Base-by-base conservation (phyloP, 2,329 filamentous ascomycete genomes). In the Ascomycota sp. region DNA sequence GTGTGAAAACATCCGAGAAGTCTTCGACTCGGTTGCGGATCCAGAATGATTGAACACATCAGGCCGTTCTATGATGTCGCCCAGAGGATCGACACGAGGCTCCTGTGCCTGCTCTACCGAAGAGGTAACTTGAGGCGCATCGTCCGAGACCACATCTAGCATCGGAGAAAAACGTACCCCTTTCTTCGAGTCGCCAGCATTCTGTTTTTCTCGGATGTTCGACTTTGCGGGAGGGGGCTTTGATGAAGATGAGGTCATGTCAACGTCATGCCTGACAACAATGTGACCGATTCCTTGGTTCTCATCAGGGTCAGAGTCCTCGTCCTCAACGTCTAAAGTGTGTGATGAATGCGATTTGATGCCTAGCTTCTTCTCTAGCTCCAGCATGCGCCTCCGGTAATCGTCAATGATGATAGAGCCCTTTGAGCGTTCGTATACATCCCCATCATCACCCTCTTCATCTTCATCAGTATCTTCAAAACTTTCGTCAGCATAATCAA, bases 301-400 rank as follows among this genome's bases (percentile, higher is more conserved):
- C 12, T 56, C 53, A 9, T 54, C 48, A 1, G 34, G 45, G 9
- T 45, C 43, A 4, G 52, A 43, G 6, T 51, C 51, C 8, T 53
- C 48, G 2, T 53, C 49, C 3, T 52, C 46, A 32, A 42, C 45
- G 36, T 43, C 43, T 65, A 69, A 31, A 62, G 69, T 43, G 66
- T 75, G 44, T 61, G 51, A 54, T 28, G 57, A 59, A 10, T 54
- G 53, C 3, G 59, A 59, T 36, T 57, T 65, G 37, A 74, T 65
- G n/a, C 61, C 64, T 1, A 94, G 62, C 37, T 72, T 75, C 45
- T 75, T 63, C 50, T 94, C 79, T 4, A 98, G 59, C 39, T 85
- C 79, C 27, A 77, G 64, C 89, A 98, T 95, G 40, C 80, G 67
- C 40, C 68, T 62, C 21, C 73, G 69, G 43, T 92, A 91, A 10